These are phyloP conservation scores for Cyberlindnera americana DNA, from an alignment of 805 yeast genomes.

Conservation along the genomic window DNA sequence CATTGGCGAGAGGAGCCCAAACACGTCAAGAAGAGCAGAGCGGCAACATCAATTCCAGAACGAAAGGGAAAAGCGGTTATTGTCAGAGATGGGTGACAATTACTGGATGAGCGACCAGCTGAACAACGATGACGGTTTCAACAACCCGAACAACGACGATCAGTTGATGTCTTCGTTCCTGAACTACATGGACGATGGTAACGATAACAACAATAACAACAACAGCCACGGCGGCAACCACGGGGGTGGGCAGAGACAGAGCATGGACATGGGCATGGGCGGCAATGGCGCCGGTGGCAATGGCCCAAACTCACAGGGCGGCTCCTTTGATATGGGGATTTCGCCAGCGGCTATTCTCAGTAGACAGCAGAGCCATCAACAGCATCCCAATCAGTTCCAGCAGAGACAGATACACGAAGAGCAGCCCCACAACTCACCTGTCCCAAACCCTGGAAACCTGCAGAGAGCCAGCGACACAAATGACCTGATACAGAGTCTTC, in stretches of 20 bases:
- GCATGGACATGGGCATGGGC: slow-evolving; percentile 1
- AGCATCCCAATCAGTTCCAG: slow-evolving; percentile 12
- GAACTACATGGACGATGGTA: slow-evolving; percentile 41
- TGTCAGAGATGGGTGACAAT: slow-evolving; percentile 24
- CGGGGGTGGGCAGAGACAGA: slow-evolving; percentile 1
- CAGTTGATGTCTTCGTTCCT: slow-evolving; percentile 44
- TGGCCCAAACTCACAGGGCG: slow-evolving; percentile 10
- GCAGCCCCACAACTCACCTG: slow-evolving; percentile 18
- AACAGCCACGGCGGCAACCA: slow-evolving; percentile 25
- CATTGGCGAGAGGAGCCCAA: not conserved
- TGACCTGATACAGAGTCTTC: slow-evolving; percentile 22
- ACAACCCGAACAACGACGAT: slow-evolving; percentile 18
- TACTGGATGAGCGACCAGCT: slow-evolving; percentile 29
- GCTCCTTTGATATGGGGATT: slow-evolving; percentile 17
- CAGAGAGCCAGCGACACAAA: slow-evolving; percentile 20
- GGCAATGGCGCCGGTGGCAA: slow-evolving; percentile 1
- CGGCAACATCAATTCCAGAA: no score
- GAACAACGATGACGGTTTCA: slow-evolving; percentile 24
- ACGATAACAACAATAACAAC: slow-evolving; percentile 5
- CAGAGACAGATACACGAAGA: slow-evolving; percentile 12
- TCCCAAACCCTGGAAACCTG: slow-evolving; percentile 26
- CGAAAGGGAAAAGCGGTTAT: no score
- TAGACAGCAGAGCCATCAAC: slow-evolving; percentile 17
- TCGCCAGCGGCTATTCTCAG: slow-evolving; percentile 23
- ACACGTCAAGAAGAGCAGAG: not conserved